Conservation (phyloP, 129 eudicot species). For the Cynara cardunculus region DNA sequence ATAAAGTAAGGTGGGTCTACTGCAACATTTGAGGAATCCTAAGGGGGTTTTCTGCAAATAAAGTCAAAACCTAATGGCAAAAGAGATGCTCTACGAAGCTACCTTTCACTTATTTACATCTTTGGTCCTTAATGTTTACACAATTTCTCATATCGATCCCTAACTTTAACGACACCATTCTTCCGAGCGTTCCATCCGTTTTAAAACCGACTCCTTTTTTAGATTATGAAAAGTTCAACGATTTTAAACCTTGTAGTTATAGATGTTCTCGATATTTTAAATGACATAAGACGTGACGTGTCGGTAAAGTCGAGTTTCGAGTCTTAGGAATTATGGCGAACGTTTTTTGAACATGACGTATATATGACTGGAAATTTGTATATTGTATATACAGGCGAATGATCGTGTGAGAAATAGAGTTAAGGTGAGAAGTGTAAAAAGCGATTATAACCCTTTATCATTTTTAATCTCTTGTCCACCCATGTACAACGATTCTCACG, state of each 20-base stretch:
- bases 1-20: constrained; percentile 21
- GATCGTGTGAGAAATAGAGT: no score
- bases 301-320: background rate
- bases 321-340: background rate
- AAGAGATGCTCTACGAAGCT: constrained; percentile 35
- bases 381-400: no score
- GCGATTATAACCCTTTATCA: no score
- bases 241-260: background rate
- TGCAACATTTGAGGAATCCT: constrained; percentile 26
- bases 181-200: background rate
- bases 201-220: background rate
- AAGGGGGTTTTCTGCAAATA: constrained; percentile 20
- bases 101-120: constrained; percentile 14
- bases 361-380: background rate
- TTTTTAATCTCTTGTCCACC: no score
- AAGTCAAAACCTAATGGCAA: constrained; percentile 29
- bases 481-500: no score
- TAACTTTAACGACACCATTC: background rate
- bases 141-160: background rate
- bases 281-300: background rate
- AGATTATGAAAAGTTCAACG: background rate
- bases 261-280: background rate
- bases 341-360: background rate
- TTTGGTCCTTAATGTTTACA: constrained; percentile 3
- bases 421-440: no score